Evolutionary conservation across 2,329 filamentous ascomycete species (phyloP), one percentile per base, ranked within the genome.

Genomic region (Monilinia polystroma): DNA sequence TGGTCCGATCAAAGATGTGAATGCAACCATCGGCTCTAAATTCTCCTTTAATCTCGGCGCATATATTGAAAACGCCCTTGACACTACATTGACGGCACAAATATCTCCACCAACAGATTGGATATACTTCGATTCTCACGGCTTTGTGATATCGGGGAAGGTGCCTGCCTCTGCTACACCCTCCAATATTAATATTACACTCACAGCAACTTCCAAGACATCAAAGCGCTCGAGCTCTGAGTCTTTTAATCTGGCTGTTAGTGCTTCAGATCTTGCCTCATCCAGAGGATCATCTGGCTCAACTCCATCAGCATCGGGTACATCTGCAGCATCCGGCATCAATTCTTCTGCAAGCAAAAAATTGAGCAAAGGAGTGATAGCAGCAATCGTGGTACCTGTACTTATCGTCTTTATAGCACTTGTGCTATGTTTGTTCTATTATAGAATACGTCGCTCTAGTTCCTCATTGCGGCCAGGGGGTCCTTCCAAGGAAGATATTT

Each of bases 101-200:
- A 54, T 74, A 23, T 65, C 64, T 20, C 68, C 73, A 35, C 16
- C 57, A 14, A 69, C 67, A 51, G 32, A 70, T 26, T 76, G 74
- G 74, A 53, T 76, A 49, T 69, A 68, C 5, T 75, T 75, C 51
- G 69, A 76, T 66, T 23, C 69, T 20, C 56, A 72, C 41, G 71
- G 69, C 10, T 70, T 73, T 45, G 35, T 66, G 8, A 52, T 76
- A 10, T 69, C 68, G 7, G 74, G 74, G 18, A 63, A 71, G n/a
- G 69, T 76, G 41, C 72, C 74, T 20, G 47, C 60, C 41, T 66
- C 12, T 55, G 55, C 53, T 4, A 38, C 69, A 2, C 67, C 67
- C 45, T 68, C 67, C 1, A 67, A 52, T 32, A 67, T 74, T 16
- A 66, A 66, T 14, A 66, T 76, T 29, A 71, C 68, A 16, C 65